Base-by-base conservation (phyloP, 1,284 basidiomycete species). In the Meripilus lineatus region DNA sequence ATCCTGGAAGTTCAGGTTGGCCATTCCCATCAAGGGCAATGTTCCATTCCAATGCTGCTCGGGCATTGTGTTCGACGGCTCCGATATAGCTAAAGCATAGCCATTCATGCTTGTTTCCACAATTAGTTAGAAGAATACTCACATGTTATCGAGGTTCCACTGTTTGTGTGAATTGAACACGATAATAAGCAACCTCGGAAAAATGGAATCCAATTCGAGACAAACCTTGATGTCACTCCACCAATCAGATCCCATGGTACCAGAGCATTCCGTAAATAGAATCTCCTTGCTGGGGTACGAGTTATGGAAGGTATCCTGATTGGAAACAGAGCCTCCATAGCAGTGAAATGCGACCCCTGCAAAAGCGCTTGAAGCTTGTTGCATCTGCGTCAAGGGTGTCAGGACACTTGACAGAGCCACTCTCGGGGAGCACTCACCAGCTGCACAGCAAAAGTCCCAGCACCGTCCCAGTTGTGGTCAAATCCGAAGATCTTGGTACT, bases 131-230 rank as follows among this genome's bases (percentile, higher is more conserved):
- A n/a, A 42, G 22, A 22, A 25, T 36, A 56, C 72, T 46, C 54
- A 84, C 75, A 88, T 65, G 50, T 84, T 83, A 49, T 84, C 75
- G 72, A 85, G 80, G 54, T 84, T 81, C 84, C 81, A 86, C 81
- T 83, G 52, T 20, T n/a, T n/a, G n/a, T n/a, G n/a, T n/a, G n/a
- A n/a, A n/a, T n/a, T n/a, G 24, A 44, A 42, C 18, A 15, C 45
- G 40, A 18, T 50, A 35, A 20, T 37, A 17, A 37, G 36, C 36
- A 5, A 15, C 4, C 32, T 15, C 13, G n/a, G 13, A 22, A 32
- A 45, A 24, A 26, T 17, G 28, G 23, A 33, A 5, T 5, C 15
- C 32, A 14, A 38, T 7, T 0, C 20, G 15, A 36, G 37, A 54
- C 53, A n/a, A 52, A 77, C 82, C 71, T 86, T 86, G 61, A 86